Conservation (phyloP, 495 filamentous ascomycete species). For the Hypoxylon cercidicola region DNA sequence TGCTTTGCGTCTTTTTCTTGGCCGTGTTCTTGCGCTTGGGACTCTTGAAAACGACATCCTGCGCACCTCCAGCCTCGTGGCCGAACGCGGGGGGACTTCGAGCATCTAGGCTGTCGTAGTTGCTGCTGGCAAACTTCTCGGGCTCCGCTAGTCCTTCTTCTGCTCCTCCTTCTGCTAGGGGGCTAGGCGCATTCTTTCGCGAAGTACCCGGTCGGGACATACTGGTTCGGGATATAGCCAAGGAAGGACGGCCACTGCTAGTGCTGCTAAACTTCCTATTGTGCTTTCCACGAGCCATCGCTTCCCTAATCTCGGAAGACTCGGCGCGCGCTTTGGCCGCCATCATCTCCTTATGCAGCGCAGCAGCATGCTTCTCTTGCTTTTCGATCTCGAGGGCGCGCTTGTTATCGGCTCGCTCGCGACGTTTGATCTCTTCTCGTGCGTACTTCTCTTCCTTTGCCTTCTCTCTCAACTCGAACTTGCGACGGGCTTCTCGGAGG, state of each 20-base stretch:
- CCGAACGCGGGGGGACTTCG: constrained; percentile 42
- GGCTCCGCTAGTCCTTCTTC: constrained; percentile 24
- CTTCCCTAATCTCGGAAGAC: constrained; percentile 43
- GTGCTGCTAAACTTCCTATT: constrained; percentile 48
- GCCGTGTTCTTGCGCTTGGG: constrained; percentile 51
- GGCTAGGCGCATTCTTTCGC: constrained; percentile 51
- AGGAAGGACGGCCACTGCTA: constrained; percentile 46
- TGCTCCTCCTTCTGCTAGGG: constrained; percentile 24
- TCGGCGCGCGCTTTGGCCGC: constrained; percentile 41
- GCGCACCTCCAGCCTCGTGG: constrained; percentile 35
- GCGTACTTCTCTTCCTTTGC: constrained; percentile 67
- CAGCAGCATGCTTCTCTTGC: constrained; percentile 51
- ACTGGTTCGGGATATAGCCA: constrained; percentile 46
- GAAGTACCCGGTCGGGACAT: constrained; percentile 49
- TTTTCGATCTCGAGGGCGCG: constrained; percentile 46
- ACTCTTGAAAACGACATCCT: constrained; percentile 50
- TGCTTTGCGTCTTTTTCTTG: constrained; percentile 64
- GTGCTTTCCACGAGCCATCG: constrained; percentile 41
- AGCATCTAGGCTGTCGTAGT: constrained; percentile 53
- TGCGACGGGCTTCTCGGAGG: constrained; percentile 62
- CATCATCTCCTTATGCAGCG: constrained; percentile 39
- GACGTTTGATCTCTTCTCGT: constrained; percentile 63
- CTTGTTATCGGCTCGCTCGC: constrained; percentile 59
- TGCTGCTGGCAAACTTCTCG: constrained; percentile 51
- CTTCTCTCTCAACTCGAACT: constrained; percentile 63